phyloP scores from a whole-genome alignment of 257 asterid genomes.

The Solanum okadae region DNA sequence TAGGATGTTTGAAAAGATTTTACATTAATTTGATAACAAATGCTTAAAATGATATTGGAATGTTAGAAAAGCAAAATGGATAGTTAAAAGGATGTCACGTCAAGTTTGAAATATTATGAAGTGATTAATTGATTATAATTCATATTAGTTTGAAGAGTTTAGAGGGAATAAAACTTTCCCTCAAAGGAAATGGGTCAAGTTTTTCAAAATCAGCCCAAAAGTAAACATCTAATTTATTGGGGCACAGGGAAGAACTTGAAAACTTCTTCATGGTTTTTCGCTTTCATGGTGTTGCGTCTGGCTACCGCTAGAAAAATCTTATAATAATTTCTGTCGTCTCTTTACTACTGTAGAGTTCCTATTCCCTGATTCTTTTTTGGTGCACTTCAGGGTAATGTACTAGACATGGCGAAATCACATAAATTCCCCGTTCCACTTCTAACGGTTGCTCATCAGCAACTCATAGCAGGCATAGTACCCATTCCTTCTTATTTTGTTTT shows the following conservation, averaged over 20 bases:
- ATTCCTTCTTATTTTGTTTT: neutral
- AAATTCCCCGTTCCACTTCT: constrained; percentile 75
- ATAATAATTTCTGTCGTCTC: neutral
- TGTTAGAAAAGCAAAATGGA: neutral
- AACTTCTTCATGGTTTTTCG: neutral
- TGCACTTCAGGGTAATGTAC: constrained; percentile 46
- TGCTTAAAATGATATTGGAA: neutral
- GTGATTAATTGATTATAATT: neutral
- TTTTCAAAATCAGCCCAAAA: neutral
- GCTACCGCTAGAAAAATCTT: neutral
- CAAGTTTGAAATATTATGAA: neutral
- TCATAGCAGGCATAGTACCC: constrained; percentile 62
- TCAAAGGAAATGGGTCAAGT: neutral
- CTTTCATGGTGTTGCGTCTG: neutral
- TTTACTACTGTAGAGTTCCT: neutral
- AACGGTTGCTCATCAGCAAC: constrained; percentile 84
- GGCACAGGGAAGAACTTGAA: neutral
- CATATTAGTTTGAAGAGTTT: neutral
- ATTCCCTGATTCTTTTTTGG: constrained; percentile 5
- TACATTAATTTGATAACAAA: neutral
- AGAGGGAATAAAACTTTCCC: neutral
- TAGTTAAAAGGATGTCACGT: neutral
- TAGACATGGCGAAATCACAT: constrained; percentile 66
- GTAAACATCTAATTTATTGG: neutral
- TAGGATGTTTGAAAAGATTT: neutral